Percentiles rank a stretch among this genome's conserved stretches.
Conservation (phyloP, 2,329 filamentous ascomycete genomes). For the Aspergillus carbonarius region DNA sequence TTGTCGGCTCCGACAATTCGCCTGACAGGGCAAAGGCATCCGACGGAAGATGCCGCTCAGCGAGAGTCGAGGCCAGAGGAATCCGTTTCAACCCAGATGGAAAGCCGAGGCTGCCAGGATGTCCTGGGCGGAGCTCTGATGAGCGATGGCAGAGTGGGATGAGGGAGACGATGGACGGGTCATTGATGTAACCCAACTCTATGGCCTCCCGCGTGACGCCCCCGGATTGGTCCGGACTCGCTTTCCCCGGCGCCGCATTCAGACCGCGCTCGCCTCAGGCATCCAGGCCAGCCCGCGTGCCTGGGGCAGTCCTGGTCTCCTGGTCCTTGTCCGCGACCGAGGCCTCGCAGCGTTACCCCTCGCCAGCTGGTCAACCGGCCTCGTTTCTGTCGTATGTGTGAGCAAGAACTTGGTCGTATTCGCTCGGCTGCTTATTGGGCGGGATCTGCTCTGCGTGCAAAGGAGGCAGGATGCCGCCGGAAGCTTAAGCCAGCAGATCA, state of each 20-base stretch:
- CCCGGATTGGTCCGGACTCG: slow-evolving; percentile 2
- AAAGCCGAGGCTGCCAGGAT: not conserved
- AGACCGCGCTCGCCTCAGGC: not conserved
- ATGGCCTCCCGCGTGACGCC: not conserved
- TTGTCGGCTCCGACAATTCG: not conserved
- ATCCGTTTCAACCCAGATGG: not conserved
- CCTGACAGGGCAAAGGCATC: not conserved
- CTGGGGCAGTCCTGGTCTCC: not conserved
- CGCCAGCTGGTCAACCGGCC: too few relatives aligned
- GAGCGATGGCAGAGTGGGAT: not conserved
- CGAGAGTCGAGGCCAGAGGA: not conserved
- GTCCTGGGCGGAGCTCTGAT: not conserved
- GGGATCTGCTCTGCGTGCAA: not conserved
- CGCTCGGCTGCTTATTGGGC: not conserved
- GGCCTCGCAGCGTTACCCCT: not conserved
- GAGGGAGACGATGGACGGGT: not conserved
- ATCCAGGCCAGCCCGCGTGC: not conserved
- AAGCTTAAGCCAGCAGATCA: not conserved
- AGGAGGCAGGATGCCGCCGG: not conserved
- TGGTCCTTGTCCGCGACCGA: not conserved
- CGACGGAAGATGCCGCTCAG: not conserved
- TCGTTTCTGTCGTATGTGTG: too few relatives aligned
- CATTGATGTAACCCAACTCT: not conserved
- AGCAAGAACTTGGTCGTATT: not conserved
- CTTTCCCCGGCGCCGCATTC: not conserved